Base-by-base conservation (phyloP, 495 filamentous ascomycete genomes). In the Amniculicola lignicola region DNA sequence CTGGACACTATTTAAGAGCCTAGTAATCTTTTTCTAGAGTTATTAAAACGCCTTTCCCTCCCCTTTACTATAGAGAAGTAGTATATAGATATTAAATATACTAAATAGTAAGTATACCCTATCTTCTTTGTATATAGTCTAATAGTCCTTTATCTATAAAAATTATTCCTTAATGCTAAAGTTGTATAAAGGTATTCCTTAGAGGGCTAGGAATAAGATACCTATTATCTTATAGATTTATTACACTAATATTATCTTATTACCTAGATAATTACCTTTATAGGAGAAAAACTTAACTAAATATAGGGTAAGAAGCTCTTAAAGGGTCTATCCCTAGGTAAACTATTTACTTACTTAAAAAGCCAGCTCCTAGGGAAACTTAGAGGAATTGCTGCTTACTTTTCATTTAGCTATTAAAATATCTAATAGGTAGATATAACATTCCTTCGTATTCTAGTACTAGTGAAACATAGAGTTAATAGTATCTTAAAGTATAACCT, bases 101-200 rank as follows among this genome's bases (percentile, higher is more conserved):
- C 43, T 38, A 2, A 53, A 21, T 11, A 53, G 16, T 19, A 35
- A 51, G 28, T 51, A 51, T 21, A 23, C 48, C 18, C 24, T 41
- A 21, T 51, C 48, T 49, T 54, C 36, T 61, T 46, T 15, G 18
- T 18, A 12, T 35, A 25, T 61, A 7, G 57, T 61, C 27, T 50
- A 19, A 4, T 43, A 40, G 14, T 28, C 3, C 36, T 35, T 27
- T 31, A 39, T 42, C 57, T 52, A 61, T 23, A 22, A 33, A 21
- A 43, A 24, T 19, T 39, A 36, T 28, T 62, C 54, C 5, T 44
- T 39, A 1, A 53, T 37, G 31, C 54, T 59, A 27, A 55, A 55
- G 10, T 48, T 15, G 3, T 2, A 21, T 37, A 55, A 23, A 36
- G 14, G 11, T 9, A 7, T 52, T 43, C 59, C 59, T 62, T 43